Base-by-base conservation (phyloP, 257 asterid genomes). In the Perilla frutescens region DNA sequence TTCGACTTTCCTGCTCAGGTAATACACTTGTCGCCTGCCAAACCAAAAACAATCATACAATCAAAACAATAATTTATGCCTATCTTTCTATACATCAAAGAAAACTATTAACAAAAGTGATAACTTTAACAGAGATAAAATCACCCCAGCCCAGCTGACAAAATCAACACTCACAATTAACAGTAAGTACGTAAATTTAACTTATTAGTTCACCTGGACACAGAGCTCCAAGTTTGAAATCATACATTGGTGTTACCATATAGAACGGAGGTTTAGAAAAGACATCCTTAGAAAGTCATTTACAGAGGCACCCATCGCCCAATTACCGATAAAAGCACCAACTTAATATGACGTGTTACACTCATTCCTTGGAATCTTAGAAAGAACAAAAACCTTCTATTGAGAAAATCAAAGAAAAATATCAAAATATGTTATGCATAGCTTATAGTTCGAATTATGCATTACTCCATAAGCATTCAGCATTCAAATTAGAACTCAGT, bases 11-110 rank as follows among this genome's bases (percentile, higher is more conserved):
- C 72, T 68, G 82, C 81, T 80, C 82, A 65, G 55, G 80, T 78
- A 78, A 76, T 68, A 77, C 81, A 80, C 79, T 71, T 50, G 55
- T 79, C 59, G 82, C 90, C 98, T 93, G 90, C 76, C 59, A 80
- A 80, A 83, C 64, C 71, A 76, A 56, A 75, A 54, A 62, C 29
- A 65, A 10, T 12, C 68, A 58, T 43, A 58, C 29, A 65, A 32
- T 56, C n/a, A 5, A 45, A 74, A 66, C 49, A 73, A 43, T 34
- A 34, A 20, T 39, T 56, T 65, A 60, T 59, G 50, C 77, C 41
- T 32, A 40, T 62, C 45, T 56, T 32, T 56, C 64, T 10, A 55
- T 67, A 15, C 50, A 62, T 47, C 41, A 47, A 66, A 48, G 55
- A 41, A 51, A 69, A 47, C 71, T 11, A 74, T 55, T 65, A 34